Percentiles rank a stretch among this genome's conserved stretches.
These are phyloP conservation scores for Cenchrus americanus DNA, from an alignment of 176 grass and related monocot species.

Conservation along the genomic window DNA sequence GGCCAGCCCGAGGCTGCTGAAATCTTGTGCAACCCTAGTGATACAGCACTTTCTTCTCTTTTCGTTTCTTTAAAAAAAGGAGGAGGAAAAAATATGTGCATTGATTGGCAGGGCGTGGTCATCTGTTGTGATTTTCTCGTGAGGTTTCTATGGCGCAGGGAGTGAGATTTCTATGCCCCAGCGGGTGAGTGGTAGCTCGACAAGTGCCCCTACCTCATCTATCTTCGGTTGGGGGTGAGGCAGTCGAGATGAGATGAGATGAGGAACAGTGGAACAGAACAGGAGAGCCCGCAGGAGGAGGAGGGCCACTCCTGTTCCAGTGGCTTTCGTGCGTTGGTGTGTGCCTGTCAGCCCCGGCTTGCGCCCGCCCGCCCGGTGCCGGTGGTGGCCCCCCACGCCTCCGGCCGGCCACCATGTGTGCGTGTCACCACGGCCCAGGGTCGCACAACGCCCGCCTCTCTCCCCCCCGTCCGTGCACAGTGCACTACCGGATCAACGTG, in stretches of 20 bases:
- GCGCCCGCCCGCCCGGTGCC: neutral
- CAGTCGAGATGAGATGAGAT: neutral
- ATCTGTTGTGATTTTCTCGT: neutral
- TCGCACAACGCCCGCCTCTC: neutral
- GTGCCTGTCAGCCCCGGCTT: conserved; percentile 27
- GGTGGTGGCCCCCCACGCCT: neutral
- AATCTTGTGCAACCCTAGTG: neutral
- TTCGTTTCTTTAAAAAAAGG: neutral
- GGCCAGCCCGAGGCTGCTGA: neutral
- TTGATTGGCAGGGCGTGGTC: no score
- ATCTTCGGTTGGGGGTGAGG: neutral
- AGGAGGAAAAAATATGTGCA: no score
- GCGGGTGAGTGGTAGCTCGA: neutral
- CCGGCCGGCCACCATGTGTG: conserved; percentile 15
- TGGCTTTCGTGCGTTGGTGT: conserved; percentile 15
- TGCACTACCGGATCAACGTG: neutral
- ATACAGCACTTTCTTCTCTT: no score
- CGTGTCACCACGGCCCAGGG: neutral
- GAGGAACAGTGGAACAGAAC: conserved; percentile 7
- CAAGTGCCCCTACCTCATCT: conserved; percentile 28
- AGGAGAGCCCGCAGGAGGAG: neutral
- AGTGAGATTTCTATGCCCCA: neutral
- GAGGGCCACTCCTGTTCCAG: conserved; percentile 37
- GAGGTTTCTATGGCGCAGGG: neutral
- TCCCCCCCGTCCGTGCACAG: neutral